Evolutionary conservation across 1,139 yeast genomes (phyloP).

Genomic region (Saccharomyces hybrid): DNA sequence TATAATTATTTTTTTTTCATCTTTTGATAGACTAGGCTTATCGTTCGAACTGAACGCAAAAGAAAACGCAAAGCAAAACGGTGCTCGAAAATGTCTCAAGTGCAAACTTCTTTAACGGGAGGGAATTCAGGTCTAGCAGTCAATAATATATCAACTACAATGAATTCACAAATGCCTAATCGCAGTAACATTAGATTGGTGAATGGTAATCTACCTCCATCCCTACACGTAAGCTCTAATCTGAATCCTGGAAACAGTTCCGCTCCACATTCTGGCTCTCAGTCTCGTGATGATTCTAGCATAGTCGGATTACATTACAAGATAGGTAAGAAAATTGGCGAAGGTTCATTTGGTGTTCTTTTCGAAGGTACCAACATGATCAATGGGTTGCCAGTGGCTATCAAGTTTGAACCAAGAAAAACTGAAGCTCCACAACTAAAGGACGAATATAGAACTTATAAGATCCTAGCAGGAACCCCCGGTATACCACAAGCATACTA

Average conservation of each 20-base stretch:
- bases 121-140: constrained; percentile 1
- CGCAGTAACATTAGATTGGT: constrained; percentile 4
- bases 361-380: constrained; percentile 69
- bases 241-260: not conserved
- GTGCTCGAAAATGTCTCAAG: not conserved
- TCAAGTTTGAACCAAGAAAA: constrained; percentile 66
- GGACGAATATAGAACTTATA: constrained; percentile 64
- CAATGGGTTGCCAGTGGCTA: constrained; percentile 65
- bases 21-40: not conserved
- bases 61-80: not conserved
- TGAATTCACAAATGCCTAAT: constrained; percentile 2
- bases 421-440: constrained; percentile 68
- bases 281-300: constrained; percentile 17
- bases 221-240: not conserved
- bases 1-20: not conserved
- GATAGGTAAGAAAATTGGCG: constrained; percentile 72
- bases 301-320: constrained; percentile 71
- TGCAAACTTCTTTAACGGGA: not conserved
- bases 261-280: not conserved
- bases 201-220: constrained; percentile 1
- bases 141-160: not conserved
- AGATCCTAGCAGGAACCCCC: constrained; percentile 47
- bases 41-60: not conserved
- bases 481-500: constrained; percentile 70
- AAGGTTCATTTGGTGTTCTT: constrained; percentile 72